A percentile compares a stretch with the other conserved stretches of the same genome.
These are phyloP conservation scores for Zymoseptoria ardabiliae DNA, from an alignment of 2,329 filamentous ascomycete species.

Conservation along the genomic window DNA sequence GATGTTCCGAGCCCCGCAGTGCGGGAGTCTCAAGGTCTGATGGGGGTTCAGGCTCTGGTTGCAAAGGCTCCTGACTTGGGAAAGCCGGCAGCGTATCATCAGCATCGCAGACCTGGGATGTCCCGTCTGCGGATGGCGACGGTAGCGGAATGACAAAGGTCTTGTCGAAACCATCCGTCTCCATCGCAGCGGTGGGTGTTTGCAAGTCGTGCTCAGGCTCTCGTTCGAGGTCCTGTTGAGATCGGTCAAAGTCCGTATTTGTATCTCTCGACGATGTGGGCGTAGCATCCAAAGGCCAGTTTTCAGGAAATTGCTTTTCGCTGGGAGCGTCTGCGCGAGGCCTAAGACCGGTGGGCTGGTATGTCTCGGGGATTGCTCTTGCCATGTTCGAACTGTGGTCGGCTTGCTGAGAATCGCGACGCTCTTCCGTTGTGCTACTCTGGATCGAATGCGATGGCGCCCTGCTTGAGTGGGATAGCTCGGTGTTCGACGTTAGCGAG, in stretches of 20 bases:
- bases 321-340: slow-evolving; percentile 7
- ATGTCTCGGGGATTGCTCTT: slow-evolving; percentile 4
- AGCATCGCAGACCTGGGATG: neutral
- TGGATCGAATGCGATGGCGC: neutral
- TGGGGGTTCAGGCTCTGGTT: neutral
- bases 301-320: slow-evolving; percentile 10
- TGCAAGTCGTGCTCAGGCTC: neutral
- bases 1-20: neutral
- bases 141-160: slow-evolving; percentile 29
- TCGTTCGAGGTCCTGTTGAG: neutral
- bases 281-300: slow-evolving; percentile 19
- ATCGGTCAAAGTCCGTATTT: neutral
- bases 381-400: neutral
- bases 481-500: slow-evolving; percentile 3
- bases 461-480: neutral
- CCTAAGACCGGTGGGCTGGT: slow-evolving; percentile 7
- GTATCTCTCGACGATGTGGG: neutral
- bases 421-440: neutral
- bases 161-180: slow-evolving; percentile 26
- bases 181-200: slow-evolving; percentile 18
- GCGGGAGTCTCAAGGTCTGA: neutral
- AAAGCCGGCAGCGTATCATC: neutral
- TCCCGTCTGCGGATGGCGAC: neutral
- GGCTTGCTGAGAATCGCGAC: neutral
- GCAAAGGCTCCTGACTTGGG: neutral